Percentiles rank a stretch among this genome's conserved stretches.
Conservation (phyloP, 306 rosid species). For the Vigna unguiculata region DNA sequence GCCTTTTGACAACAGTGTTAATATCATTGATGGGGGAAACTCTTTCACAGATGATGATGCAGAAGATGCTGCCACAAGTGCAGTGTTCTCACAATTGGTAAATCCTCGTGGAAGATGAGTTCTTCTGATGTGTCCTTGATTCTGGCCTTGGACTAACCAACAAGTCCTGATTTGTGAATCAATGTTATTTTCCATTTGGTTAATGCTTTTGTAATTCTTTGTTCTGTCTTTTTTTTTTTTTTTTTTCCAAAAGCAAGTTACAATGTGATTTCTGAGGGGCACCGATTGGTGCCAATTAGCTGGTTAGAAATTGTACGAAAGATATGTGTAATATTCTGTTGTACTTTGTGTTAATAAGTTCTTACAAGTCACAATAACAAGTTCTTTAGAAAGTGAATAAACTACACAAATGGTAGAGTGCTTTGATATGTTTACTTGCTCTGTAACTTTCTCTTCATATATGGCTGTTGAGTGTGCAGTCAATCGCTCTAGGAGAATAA, state of each 20-base stretch:
- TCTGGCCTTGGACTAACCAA: constrained; percentile 47
- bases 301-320: constrained; percentile 49
- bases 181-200: constrained; percentile 48
- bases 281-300: constrained; percentile 42
- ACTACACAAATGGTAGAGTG: constrained; percentile 31
- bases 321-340: constrained; percentile 42
- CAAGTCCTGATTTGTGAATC: constrained; percentile 43
- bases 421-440: constrained; percentile 26
- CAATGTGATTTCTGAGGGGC: constrained; percentile 48
- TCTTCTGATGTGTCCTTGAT: constrained; percentile 36
- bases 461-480: not conserved
- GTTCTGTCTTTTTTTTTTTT: not conserved
- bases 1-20: constrained; percentile 84
- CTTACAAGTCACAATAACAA: constrained; percentile 41
- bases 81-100: constrained; percentile 95
- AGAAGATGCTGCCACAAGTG: constrained; percentile 87
- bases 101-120: constrained; percentile 93
- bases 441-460: constrained; percentile 9
- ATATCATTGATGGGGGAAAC: constrained; percentile 69
- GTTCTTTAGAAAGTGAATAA: constrained; percentile 37
- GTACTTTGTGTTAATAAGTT: constrained; percentile 36
- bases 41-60: constrained; percentile 70
- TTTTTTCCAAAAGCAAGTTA: constrained; percentile 44
- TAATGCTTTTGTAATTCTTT: constrained; percentile 41
- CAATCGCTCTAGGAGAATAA: not conserved